Evolutionary conservation across 1,139 yeast genomes (phyloP).

Genomic region (Scheffersomyces titani): DNA sequence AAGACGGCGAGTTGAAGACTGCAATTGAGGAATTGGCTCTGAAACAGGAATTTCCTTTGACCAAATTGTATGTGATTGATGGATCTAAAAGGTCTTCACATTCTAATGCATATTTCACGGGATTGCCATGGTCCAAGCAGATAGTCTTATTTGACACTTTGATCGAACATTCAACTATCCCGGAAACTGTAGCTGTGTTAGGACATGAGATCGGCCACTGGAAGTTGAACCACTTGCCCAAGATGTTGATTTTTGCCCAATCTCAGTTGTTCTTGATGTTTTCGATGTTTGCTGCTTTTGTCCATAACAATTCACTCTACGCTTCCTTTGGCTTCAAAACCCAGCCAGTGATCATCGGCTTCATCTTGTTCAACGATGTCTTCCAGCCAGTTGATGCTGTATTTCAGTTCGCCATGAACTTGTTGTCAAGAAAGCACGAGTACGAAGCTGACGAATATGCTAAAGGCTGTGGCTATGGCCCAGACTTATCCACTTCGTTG

Average conservation of each 20-base stretch:
- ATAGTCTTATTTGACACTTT: constrained; percentile 91
- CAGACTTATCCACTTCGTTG: constrained; percentile 69
- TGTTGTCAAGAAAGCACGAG: constrained; percentile 81
- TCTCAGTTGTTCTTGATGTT: constrained; percentile 64
- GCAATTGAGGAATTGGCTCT: constrained; percentile 80
- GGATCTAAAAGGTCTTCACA: constrained; percentile 96
- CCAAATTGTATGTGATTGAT: constrained; percentile 82
- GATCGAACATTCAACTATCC: constrained; percentile 72
- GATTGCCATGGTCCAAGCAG: constrained; percentile 95
- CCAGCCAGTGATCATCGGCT: constrained; percentile 79
- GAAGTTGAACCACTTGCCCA: constrained; percentile 83
- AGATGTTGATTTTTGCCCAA: constrained; percentile 66
- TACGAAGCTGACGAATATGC: constrained; percentile 93
- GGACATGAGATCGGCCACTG: constrained; percentile 99
- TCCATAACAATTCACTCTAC: constrained; percentile 76
- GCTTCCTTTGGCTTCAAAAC: constrained; percentile 73
- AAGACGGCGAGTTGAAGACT: constrained; percentile 83
- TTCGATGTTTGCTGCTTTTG: constrained; percentile 73
- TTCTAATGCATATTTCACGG: constrained; percentile 94
- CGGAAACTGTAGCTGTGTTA: constrained; percentile 88
- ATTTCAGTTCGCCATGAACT: constrained; percentile 65
- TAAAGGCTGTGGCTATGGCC: constrained; percentile 66
- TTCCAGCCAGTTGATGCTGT: constrained; percentile 75
- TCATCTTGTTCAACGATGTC: constrained; percentile 71
- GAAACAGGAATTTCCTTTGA: constrained; percentile 78